A percentile compares a stretch with the other conserved stretches of the same genome.
Evolutionary conservation across 306 rosid species (phyloP).

Genomic region (Cicer cuneatum): DNA sequence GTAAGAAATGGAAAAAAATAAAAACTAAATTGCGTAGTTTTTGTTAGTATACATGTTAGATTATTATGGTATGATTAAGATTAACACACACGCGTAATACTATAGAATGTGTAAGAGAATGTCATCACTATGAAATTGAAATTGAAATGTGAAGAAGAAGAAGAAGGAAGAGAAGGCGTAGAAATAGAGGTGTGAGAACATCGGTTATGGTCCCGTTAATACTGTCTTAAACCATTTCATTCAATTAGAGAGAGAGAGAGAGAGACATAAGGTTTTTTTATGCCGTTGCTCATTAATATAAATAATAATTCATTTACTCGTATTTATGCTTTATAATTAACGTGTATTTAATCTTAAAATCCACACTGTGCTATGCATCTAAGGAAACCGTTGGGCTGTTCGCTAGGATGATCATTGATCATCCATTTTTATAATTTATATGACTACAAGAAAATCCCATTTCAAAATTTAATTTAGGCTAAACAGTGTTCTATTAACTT

Average conservation of each 20-base stretch:
- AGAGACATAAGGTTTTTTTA: not conserved
- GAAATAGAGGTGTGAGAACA: slow-evolving; percentile 30
- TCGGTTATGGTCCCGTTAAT: not conserved
- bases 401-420: too few species aligned
- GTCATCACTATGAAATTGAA: not conserved
- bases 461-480: too few species aligned
- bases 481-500: too few species aligned
- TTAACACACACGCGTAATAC: not conserved
- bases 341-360: not conserved
- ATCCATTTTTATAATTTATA: too few species aligned
- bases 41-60: not conserved
- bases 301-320: too few species aligned
- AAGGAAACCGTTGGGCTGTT: too few species aligned
- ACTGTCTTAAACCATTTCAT: slow-evolving; percentile 35
- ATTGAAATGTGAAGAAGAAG: slow-evolving; percentile 23
- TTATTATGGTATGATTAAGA: not conserved
- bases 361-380: too few species aligned
- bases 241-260: too few species aligned
- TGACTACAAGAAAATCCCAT: too few species aligned
- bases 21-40: not conserved
- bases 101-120: not conserved
- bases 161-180: slow-evolving; percentile 11
- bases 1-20: not conserved
- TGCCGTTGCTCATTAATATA: not conserved
- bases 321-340: too few species aligned